Conservation (phyloP, 371 early-diverging fungal species). For the Mucor piriformis region DNA sequence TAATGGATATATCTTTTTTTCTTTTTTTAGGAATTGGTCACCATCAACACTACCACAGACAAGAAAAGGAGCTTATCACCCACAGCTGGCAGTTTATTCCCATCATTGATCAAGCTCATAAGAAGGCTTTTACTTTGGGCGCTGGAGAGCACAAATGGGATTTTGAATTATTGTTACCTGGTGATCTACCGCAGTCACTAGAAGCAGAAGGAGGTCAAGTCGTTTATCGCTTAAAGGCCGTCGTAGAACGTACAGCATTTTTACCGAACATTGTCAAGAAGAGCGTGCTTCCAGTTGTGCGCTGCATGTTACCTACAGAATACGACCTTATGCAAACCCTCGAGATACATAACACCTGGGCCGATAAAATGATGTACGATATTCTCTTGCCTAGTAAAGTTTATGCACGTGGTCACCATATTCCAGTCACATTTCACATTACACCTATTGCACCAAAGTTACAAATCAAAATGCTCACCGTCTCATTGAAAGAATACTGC, state of each 20-base stretch:
- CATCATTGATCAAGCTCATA: conserved; percentile 20
- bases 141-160: conserved; percentile 42
- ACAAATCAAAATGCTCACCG: conserved; percentile 33
- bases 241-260: conserved; percentile 45
- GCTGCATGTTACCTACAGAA: conserved; percentile 43
- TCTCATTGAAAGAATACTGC: conserved; percentile 46
- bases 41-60: conserved; percentile 45
- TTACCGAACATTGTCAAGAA: conserved; percentile 41
- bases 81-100: conserved; percentile 43
- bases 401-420: conserved; percentile 37
- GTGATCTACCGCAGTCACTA: conserved; percentile 49
- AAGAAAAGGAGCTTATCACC: conserved; percentile 37
- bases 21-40: conserved; percentile 34
- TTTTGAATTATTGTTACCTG: conserved; percentile 44
- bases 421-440: conserved; percentile 44
- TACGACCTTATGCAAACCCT: conserved; percentile 35
- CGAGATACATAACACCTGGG: conserved; percentile 49
- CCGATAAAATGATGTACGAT: conserved; percentile 47
- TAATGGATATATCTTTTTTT: not conserved
- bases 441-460: conserved; percentile 38
- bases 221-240: conserved; percentile 40
- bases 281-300: conserved; percentile 27
- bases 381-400: conserved; percentile 44
- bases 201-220: conserved; percentile 46
- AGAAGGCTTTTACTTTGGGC: conserved; percentile 25